Base-by-base conservation (phyloP, 371 early-diverging fungal species). In the Chytridiales sp. region DNA sequence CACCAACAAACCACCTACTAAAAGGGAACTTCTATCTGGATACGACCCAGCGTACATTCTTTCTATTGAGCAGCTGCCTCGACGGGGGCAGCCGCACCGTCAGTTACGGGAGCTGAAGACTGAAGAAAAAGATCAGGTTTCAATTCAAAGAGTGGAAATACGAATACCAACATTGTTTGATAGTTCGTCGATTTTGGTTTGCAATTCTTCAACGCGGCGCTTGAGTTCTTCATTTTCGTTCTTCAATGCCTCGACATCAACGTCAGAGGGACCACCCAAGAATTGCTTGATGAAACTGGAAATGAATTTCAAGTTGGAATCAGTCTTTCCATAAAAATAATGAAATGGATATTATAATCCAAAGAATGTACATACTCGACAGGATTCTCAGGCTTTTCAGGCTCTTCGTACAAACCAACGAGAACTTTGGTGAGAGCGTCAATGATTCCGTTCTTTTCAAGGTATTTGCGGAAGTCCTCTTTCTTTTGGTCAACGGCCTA, bases 391-490 rank as follows among this genome's bases (percentile, higher is more conserved):
- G 82, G 82, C 59, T 82, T 82, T 57, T 82, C 82, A 4, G 80
- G 80, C 57, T 82, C 80, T 49, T 82, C 82, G 51, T 82, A 82
- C 32, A 82, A 73, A 2, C 80, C 80, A 15, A 82, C 82, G 27
- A 82, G 69, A 3, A 80, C 82, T 73, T 80, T 78, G 0, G 80
- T 82, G 46, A 82, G 64, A 11, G 82, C 72, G 59, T 82, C 82
- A 29, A 79, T 76, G 62, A 82, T 76, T 15, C 82, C 82, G 62
- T 80, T 74, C 49, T 74, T 74, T 51, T 82, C 82, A 26, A 82
- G 70, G 62, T 80, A 82, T 64, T 82, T 82, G 31, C 82, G 70
- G 54, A 82, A 82, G 56, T 79, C 82, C 53, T 82, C 82, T 60
- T 82, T 82, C 69, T 77, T 82, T 47, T 76, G 79, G 60, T 82